Evolutionary conservation across 129 eudicot species (phyloP), one percentile per base, ranked within the genome.

Genomic region (Ambrosia trifida): DNA sequence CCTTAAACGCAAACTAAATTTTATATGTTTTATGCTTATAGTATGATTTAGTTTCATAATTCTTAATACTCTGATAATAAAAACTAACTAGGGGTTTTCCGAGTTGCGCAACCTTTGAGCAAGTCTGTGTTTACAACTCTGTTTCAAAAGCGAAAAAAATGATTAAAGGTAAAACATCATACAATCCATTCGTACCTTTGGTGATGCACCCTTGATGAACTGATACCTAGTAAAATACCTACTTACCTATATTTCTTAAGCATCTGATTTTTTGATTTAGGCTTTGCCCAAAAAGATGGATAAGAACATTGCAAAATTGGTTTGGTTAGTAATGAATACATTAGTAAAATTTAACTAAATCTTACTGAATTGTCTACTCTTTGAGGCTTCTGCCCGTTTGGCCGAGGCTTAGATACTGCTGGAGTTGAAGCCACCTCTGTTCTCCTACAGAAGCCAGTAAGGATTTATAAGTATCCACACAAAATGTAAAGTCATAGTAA

Each of bases 181-280:
- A 24, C 28, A 24, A 24, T 24, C 28, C 28, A 24, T 24, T 24
- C 28, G 28, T 24, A 24, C 28, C 28, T 24, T 24, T 24, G 28
- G 28, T 24, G 1, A 0, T 24, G 28, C 28, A 1, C 28, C 28
- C 28, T 24, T 24, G 28, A 24, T 24, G 28, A 24, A 24, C 28
- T 24, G 28, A 24, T 24, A 24, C 28, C 28, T 24, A 24, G 28
- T 24, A 24, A 1, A 24, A 24, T 24, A 24, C 28, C 28, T 24
- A 24, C 28, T 24, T 24, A 24, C 28, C 99, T 90, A 1, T 91
- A 88, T 17, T 88, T 76, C 74, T 90, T 95, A 11, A 86, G 78
- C 69, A 81, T 86, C 77, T 90, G 86, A n/a, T 82, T 84, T 72
- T 88, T 95, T 18, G 85, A 60, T 73, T 86, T 78, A 53, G 82